Base-by-base conservation (phyloP, 2,329 filamentous ascomycete genomes). In the Aspergillus vadensis region DNA sequence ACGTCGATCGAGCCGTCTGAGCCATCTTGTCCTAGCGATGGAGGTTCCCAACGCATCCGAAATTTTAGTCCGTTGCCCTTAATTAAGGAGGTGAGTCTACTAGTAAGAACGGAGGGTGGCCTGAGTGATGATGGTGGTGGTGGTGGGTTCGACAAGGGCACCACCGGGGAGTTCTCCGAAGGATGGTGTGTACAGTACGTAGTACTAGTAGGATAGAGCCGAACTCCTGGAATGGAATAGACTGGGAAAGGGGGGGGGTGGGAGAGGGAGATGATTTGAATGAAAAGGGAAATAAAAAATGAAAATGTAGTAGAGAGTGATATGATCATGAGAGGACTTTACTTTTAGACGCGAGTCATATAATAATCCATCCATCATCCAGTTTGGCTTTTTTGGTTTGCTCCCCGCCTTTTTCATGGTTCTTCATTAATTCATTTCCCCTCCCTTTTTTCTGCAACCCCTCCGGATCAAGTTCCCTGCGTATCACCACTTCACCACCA, bases 1-100 rank as follows among this genome's bases (percentile, higher is more conserved):
- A 67, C 63, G 61, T 67, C 56, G 63, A 67, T 67, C 64, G 43
- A 54, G 55, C 53, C 44, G 43, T 48, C 30, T 51, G 32, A 36
- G 12, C 32, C 32, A 36, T 36, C 41, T 44, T 14, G n/a, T n/a
- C 25, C 51, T 8, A 43, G 21, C 7, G 38, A 27, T 15, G 12
- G 8, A 49, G 23, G 17, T 23, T 21, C 38, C 38, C 47, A 25
- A n/a, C 23, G 8, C 23, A 50, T 30, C 19, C 12, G 17, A n/a
- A 17, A 38, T 25, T 25, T 36, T 23, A 14, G 9, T 39, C 27
- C 47, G 41, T 23, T 25, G 8, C 39, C 21, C 14, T 55, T 55
- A 51, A 43, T 51, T 54, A 44, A 51, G 43, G 30, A 51, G 36
- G 19, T 38, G 51, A 44, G 25, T n/a, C 15, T 39, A 32, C 39